Evolutionary conservation across 495 filamentous ascomycete species (phyloP), one percentile per base, ranked within the genome.

Genomic region (Annulohypoxylon maeteangense): DNA sequence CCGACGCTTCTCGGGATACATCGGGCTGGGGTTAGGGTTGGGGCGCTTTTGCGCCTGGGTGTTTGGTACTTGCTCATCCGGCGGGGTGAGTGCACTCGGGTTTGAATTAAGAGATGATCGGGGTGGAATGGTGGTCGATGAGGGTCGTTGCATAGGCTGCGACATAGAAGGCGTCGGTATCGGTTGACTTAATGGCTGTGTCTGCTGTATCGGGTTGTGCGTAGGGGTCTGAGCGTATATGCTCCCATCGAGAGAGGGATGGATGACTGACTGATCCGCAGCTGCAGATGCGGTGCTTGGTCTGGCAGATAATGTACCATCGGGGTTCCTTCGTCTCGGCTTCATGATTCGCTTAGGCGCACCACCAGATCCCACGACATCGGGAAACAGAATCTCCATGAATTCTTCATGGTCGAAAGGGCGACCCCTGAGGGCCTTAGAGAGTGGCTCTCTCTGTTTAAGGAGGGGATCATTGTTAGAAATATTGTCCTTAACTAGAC

Each of bases 321-420:
- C 79, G 7, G 74, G 68, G 23, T 77, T 76, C 54, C 79, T 82
- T 7, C 80, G 74, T 23, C 82, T 77, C 29, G 82, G 78, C 68
- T 83, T 85, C 57, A 83, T 85, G 25, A 84, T 76, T 4, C 83
- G 80, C 66, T 85, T 85, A 2, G 83, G 83, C 2, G 81, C 82
- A 25, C 83, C 83, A 29, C 83, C 82, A 1, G 83, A 84, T 7
- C 83, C 83, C 23, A 83, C 78, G 29, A 85, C 83, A 53, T 85
- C 83, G 31, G 81, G 82, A 38, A 83, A 85, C 11, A 85, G 73
- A 45, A 84, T 79, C 69, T 85, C 81, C 81, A 83, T 83, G 68
- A 78, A 85, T 16, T 84, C 80, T 68, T 85, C 83, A 68, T 85
- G 83, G 3, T 85, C 83, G 69, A 85, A 85, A 0, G 83, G 80